Base-by-base conservation (phyloP, 805 yeast species). In the Isabelozyma gotoi region DNA sequence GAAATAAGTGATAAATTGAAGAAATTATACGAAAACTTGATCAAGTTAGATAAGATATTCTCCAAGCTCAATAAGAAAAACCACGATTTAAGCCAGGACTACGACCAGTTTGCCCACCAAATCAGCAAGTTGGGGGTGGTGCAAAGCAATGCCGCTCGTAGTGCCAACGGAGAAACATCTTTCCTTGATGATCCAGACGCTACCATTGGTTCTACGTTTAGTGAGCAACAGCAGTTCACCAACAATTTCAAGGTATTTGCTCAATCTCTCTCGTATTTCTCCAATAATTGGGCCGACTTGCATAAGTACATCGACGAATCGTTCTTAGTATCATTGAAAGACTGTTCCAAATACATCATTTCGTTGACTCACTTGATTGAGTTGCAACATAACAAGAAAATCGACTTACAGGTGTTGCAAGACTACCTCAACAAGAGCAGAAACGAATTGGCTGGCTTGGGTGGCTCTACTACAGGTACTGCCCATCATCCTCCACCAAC, bases 381-480 rank as follows among this genome's bases (percentile, higher is more conserved):
- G 57, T 74, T 87, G 44, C 89, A 92, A 51, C 98, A 92, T 57
- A 90, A 89, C 59, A 91, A 91, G 62, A 91, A 88, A 54, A 78
- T 92, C 19, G 99, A 92, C 61, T 84, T 85, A 56, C 97, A 94
- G 59, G 95, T 87, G 40, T 71, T 92, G 36, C 78, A 81, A 33
- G 95, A 86, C 42, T 92, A 92, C 65, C 68, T 90, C 43, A 73
- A 75, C 33, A 85, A 88, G 55, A 82, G 96, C 0, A 74, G 78
- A 39, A 68, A 69, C 33, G 98, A 92, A 52, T 81, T 82, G 52
- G 77, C 46, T 11, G 42, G 44, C 17, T 21, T 62, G 14, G 60
- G 61, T 18, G 29, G 29, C 4, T n/a, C 29, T 3, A 24, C 29
- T 24, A 24, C 29, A 24, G 43, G 51, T n/a, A 34, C 43, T n/a